Base-by-base conservation (phyloP, 2,329 filamentous ascomycete genomes). In the Hymenoscyphus repandus region DNA sequence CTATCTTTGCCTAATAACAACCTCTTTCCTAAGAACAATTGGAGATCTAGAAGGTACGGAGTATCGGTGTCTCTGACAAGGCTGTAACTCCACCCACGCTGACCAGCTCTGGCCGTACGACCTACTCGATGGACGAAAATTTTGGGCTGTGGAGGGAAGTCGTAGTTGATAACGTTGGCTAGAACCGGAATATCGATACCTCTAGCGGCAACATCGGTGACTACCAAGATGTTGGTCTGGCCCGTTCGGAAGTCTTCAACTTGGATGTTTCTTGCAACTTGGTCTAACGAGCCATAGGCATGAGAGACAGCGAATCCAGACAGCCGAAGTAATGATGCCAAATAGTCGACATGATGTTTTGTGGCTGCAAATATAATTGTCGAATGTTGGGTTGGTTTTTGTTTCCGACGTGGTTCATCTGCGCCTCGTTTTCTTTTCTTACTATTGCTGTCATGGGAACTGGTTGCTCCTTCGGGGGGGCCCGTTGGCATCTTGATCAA, bases 91-190 rank as follows among this genome's bases (percentile, higher is more conserved):
- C 93, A 97, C 56, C 93, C 93, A 58, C 86, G 83, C 62, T 90
- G 85, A 12, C 92, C 93, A 40, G 95, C 95, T 79, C 93, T 83
- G 37, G 93, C 95, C 22, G 95, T 99, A 71, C 93, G 85, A 62
- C 93, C 93, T 42, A 99, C 93, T 66, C 93, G 85, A 70, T 99
- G 93, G 27, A 99, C 87, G 63, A 95, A 99, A 38, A 99, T 84
- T 71, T 99, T 99, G 17, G 93, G 90, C 64, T 97, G 93, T 1
- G 92, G 88, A 2, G 93, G 92, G 58, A 99, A 99, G 65, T 97
- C 92, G 70, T 95, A 99, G 74, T 99, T 97, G 74, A 99, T 92
- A 52, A 99, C 93, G 66, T 99, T 97, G 50, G 90, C 91, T 33
- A 99, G 77, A 42, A 96, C 80, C 0, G 93, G 93, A 59, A 99